Evolutionary conservation across 177 flowering plant species (phyloP).

Genomic region (Telopea speciosissima): DNA sequence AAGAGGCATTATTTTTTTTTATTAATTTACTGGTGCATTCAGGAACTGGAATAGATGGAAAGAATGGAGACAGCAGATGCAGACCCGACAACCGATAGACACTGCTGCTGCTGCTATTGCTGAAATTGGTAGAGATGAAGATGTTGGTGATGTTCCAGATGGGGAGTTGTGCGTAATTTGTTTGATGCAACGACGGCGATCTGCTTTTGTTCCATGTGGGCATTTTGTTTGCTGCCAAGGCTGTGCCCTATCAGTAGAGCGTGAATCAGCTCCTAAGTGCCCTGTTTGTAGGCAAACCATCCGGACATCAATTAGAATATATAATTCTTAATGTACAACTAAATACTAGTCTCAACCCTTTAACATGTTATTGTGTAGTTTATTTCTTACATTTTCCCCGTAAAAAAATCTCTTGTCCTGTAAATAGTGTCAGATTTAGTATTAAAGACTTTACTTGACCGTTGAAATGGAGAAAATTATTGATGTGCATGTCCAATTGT

Average conservation of each 20-base stretch:
- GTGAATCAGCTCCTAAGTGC: conserved; percentile 63
- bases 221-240: conserved; percentile 82
- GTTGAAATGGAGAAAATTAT: too few relatives aligned
- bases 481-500: too few relatives aligned
- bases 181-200: conserved; percentile 53
- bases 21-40: conserved; percentile 8
- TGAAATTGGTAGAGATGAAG: conserved; percentile 38
- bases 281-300: conserved; percentile 81
- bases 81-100: conserved; percentile 14
- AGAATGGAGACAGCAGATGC: conserved; percentile 49
- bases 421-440: too few relatives aligned
- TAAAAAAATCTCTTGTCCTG: too few relatives aligned
- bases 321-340: conserved; percentile 37
- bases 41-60: conserved; percentile 79
- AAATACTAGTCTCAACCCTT: not conserved
- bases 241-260: conserved; percentile 64
- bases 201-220: conserved; percentile 89
- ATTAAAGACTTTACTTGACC: too few relatives aligned
- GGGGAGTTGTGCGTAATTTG: conserved; percentile 79
- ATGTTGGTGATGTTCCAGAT: conserved; percentile 58
- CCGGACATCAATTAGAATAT: conserved; percentile 52
- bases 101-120: not conserved
- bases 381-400: too few relatives aligned
- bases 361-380: too few relatives aligned
- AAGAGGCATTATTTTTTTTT: not conserved